Evolutionary conservation across 2,329 filamentous ascomycete species (phyloP).

Genomic region (Colletotrichum sp.): DNA sequence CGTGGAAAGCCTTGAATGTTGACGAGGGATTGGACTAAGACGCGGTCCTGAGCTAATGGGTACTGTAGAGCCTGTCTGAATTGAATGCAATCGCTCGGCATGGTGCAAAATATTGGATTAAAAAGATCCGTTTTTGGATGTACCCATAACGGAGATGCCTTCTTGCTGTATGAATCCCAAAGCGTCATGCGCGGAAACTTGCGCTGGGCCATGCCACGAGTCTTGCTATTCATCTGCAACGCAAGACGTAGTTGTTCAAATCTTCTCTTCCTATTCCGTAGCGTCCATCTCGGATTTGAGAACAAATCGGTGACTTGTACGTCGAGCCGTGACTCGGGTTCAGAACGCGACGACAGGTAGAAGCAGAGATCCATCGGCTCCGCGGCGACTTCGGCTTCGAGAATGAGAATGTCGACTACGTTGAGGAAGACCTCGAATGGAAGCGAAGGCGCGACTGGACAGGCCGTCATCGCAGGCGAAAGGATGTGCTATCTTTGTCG

Average conservation of each 20-base stretch:
- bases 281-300: neutral
- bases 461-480: neutral
- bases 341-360: neutral
- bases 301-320: neutral
- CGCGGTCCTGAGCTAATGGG: neutral
- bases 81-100: neutral
- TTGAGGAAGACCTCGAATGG: neutral
- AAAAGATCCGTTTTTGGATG: neutral
- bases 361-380: neutral
- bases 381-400: neutral
- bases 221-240: neutral
- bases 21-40: neutral
- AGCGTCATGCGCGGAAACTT: neutral
- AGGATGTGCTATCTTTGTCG: neutral
- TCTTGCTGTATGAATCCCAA: neutral
- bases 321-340: neutral
- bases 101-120: neutral
- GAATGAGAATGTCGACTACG: neutral
- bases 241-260: neutral
- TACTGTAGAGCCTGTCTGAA: neutral
- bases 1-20: neutral
- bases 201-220: neutral
- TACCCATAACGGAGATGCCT: neutral
- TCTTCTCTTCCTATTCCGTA: neutral
- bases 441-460: neutral